Evolutionary conservation across 1,284 basidiomycete species (phyloP).

Genomic region (Lentinus polychrous): DNA sequence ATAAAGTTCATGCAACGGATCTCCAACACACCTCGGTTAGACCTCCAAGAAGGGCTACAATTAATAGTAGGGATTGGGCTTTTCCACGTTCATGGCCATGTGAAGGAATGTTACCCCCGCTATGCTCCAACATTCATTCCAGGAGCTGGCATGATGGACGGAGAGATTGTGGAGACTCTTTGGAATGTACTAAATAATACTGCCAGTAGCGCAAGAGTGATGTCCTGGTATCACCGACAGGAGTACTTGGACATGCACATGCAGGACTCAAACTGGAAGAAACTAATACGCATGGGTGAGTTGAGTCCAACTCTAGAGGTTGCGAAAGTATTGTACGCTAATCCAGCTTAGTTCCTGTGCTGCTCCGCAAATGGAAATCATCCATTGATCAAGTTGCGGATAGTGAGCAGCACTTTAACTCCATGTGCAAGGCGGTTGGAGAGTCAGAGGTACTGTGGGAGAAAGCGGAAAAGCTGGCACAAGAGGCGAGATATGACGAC

Average conservation of each 20-base stretch:
- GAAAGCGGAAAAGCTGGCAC: background rate
- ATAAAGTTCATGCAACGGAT: background rate
- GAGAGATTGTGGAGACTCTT: conserved; percentile 7
- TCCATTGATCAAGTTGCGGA: background rate
- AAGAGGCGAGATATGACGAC: background rate
- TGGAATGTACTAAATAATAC: background rate
- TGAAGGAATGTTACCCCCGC: background rate
- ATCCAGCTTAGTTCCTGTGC: no score
- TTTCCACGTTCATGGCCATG: conserved; percentile 7
- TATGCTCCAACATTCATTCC: conserved; percentile 3
- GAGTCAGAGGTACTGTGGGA: background rate
- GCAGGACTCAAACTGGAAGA: conserved; percentile 6
- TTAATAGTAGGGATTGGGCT: background rate
- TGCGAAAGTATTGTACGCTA: no score
- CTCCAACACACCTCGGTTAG: no score
- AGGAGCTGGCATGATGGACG: conserved; percentile 2
- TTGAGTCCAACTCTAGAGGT: no score
- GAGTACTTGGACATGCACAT: conserved; percentile 2
- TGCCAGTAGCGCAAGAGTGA: background rate
- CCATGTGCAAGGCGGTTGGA: background rate
- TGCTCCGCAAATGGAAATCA: background rate
- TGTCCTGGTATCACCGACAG: background rate
- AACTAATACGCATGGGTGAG: conserved; percentile 1
- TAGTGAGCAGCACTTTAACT: background rate
- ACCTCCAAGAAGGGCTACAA: background rate